Evolutionary conservation across 139 green algal species (phyloP), one percentile per base, ranked within the genome.

Genomic region (Chlamydomonas sp.): DNA sequence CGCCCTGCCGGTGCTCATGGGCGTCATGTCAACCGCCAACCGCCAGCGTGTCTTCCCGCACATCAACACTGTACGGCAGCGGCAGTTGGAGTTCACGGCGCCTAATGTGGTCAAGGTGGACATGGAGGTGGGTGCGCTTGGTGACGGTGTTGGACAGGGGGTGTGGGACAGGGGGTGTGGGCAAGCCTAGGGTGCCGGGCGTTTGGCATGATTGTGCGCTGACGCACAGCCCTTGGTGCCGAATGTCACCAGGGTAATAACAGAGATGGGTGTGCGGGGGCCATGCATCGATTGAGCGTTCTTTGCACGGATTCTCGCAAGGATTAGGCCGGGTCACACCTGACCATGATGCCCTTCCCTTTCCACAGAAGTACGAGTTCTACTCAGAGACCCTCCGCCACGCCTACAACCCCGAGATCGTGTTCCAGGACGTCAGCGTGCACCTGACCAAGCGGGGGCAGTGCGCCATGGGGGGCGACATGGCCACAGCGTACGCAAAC

Each of bases 401-500:
- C 77, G 18, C 20, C 18, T 71, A 69, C 77, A 59, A 69, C 61
- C 77, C 77, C 18, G 4, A 2, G 61, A 5, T 12, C 16, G 17
- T 82, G 2, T 71, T 6, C 6, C 71, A 62, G 77, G 20, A 59
- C 77, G 18, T 72, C 61, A 20, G 5, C 18, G 18, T 82, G 1
- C 77, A 82, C 61, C 18, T 82, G 2, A 71, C 77, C 18, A 61
- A 82, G 77, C n/a, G 15, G n/a, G 77, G 77, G 16, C 18, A 67
- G 60, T 81, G 77, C 77, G 60, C 67, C 60, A 81, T 81, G 77
- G 77, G 60, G 6, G 60, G n/a, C 7, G 77, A 81, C 77, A 81
- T 81, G 77, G 77, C 77, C 16, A 17, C 17, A 1, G 17, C 60
- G 1, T 81, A 68, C 59, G 77, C 77, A 3, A 17, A 16, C 14